These are phyloP conservation scores for Hypoxylon sp. DNA, from an alignment of 2,329 filamentous ascomycete genomes.

Conservation along the genomic window DNA sequence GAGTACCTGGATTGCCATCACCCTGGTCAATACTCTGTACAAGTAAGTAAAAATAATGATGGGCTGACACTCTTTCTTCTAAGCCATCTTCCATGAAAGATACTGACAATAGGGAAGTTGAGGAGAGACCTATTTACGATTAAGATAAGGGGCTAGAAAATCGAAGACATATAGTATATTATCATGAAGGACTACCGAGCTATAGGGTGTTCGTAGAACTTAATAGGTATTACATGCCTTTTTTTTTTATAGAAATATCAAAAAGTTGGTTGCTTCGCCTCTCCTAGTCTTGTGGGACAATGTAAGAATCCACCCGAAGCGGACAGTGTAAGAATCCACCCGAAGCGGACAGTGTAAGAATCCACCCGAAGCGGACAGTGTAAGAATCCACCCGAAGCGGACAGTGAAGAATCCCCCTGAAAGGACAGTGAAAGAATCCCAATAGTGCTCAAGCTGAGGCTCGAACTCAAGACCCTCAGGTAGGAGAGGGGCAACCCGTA, in stretches of 20 bases:
- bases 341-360: not conserved
- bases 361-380: not conserved
- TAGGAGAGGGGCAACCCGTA: not conserved
- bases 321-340: not conserved
- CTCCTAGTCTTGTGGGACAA: not conserved
- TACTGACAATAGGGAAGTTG: slow-evolving; percentile 23
- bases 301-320: not conserved
- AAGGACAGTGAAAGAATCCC: not conserved
- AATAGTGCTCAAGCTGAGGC: not conserved
- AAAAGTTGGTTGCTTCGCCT: too few relatives aligned
- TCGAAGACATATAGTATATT: too few relatives aligned
- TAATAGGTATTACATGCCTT: too few relatives aligned
- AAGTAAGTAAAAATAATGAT: slow-evolving; percentile 15
- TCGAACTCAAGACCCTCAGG: not conserved
- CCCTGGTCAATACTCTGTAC: slow-evolving; percentile 20
- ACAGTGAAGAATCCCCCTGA: not conserved
- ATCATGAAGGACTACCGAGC: too few relatives aligned
- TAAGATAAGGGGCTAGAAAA: not conserved
- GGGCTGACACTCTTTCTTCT: too few relatives aligned
- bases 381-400: not conserved
- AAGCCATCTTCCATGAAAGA: not conserved
- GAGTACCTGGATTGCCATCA: slow-evolving; percentile 7
- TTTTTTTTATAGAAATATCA: too few relatives aligned
- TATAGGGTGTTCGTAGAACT: too few relatives aligned
- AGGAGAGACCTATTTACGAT: slow-evolving; percentile 17